phyloP scores from a whole-genome alignment of 2,329 filamentous ascomycete genomes.

The Aspergillus arachidicola region DNA sequence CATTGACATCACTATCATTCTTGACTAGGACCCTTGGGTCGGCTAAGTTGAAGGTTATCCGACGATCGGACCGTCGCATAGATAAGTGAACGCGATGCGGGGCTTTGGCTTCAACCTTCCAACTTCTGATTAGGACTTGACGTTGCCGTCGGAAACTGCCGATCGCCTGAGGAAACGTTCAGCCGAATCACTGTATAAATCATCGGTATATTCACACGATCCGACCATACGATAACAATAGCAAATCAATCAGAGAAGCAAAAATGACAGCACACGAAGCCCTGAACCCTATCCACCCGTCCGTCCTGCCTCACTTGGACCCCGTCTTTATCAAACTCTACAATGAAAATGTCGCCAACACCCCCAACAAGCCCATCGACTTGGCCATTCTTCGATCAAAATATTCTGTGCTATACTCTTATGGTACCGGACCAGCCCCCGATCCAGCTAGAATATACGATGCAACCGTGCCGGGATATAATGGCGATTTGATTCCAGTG shows the following conservation, averaged over 20 bases:
- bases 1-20: background rate
- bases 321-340: conserved; percentile 53
- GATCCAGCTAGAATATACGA: conserved; percentile 47
- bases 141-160: background rate
- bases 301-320: conserved; percentile 51
- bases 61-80: conserved; percentile 26
- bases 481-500: conserved; percentile 38
- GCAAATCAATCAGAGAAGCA: background rate
- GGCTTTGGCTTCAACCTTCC: background rate
- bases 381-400: conserved; percentile 42
- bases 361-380: conserved; percentile 44
- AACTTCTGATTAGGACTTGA: background rate
- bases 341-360: conserved; percentile 49
- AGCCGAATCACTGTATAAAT: background rate
- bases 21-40: background rate
- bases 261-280: conserved; percentile 39
- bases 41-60: background rate
- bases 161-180: background rate
- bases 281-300: conserved; percentile 53
- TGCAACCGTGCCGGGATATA: conserved; percentile 35
- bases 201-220: background rate
- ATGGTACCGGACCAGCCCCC: conserved; percentile 48
- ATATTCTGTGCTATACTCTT: conserved; percentile 51
- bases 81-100: conserved; percentile 24
- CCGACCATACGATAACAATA: background rate